Evolutionary conservation across 441 rosid genomes (phyloP), one percentile per base, ranked within the genome.

Genomic region (Melastoma candidum): DNA sequence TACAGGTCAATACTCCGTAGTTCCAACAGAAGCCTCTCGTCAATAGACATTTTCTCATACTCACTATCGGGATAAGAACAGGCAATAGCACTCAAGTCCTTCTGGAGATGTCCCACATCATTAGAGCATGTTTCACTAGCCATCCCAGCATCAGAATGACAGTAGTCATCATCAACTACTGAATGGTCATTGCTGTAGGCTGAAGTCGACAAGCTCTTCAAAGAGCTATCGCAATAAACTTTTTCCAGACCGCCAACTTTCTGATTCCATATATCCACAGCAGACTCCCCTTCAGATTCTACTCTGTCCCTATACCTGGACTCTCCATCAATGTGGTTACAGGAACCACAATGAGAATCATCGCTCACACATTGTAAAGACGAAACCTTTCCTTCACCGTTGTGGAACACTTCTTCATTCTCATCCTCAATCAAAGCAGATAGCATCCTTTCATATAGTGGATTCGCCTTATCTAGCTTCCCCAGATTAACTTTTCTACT

Each of bases 261-360:
- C 51, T 24, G 64, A 52, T 60, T 60, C 56, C 54, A 48, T 46
- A 52, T 11, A 52, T 52, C 57, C 57, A 52, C 52, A 12, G 51
- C 51, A 44, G 64, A 60, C 58, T 60, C 64, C 2, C 52, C 64
- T 47, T 60, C 64, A 53, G 64, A 60, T 51, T 60, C 64, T 46
- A 60, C 47, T 47, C 56, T 60, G 27, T 60, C 64, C 57, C 49
- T 52, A 17, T 60, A 57, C 29, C 43, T 60, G 32, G 52, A 53
- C 46, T 60, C 64, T 12, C 46, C 36, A 53, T 60, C 64, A 26
- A 60, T 60, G 50, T 52, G 64, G 64, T 60, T 60, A 53, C 64
- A 60, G 1, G 64, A 60, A 60, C 64, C 64, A 32, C 64, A 60
- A 53, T 60, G 64, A 52, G 64, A 60, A 45, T 60, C 64, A 52